Evolutionary conservation across 2,329 filamentous ascomycete genomes (phyloP), one percentile per base, ranked within the genome.

Genomic region (Teratosphaeria epicoccoides): DNA sequence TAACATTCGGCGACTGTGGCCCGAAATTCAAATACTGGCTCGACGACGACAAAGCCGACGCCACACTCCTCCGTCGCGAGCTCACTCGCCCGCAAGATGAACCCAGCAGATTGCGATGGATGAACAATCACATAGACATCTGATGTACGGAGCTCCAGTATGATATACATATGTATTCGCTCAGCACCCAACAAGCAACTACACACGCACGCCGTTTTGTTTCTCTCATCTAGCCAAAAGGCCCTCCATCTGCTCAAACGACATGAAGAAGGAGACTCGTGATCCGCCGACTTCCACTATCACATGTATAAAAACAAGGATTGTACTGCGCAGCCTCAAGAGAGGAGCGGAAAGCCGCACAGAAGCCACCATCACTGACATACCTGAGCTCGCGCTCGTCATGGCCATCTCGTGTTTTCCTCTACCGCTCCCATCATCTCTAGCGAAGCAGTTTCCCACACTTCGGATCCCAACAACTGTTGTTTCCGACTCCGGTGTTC

Each of bases 21-120:
- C 43, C 43, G 17, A 45, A 37, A 12, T 44, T 49, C 2, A 40
- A 43, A n/a, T 33, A 44, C 10, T 59, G 52, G 37, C n/a, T 65
- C 52, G 50, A 53, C 6, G 55, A 60, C 9, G 50, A 47, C 5
- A 57, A 56, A 14, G 45, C 53, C 43, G 62, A 63, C 55, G 58
- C 57, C 7, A 46, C 22, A n/a, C 29, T 65, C 20, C 29, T 65
- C 2, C 51, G 51, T 14, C 49, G 55, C 10, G 59, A 61, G 49
- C 49, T 65, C 14, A 63, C 45, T 44, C 53, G 61, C 33, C 54
- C 56, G 20, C 57, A 49, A 40, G 57, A 58, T 2, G 45, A 51
- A 44, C 26, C 43, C 23, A 54, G 61, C 43, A 52, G 55, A 14
- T 49, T 64, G 14, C 54, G 60, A 43, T 61, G 59, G 57, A 55